Conservation (phyloP, 805 yeast species). For the Candida tibetensis region DNA sequence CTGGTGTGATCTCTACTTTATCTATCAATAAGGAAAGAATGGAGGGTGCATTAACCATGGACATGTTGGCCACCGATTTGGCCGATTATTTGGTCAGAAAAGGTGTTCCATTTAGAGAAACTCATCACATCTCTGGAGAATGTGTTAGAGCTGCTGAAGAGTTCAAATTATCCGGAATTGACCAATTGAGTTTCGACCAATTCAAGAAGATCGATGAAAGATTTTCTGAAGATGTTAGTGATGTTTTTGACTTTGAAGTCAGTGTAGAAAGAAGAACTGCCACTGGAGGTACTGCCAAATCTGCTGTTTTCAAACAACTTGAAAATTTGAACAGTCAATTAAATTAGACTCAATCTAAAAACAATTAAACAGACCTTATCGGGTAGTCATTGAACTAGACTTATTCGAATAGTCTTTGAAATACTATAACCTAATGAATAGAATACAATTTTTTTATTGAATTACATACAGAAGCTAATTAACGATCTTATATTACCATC, state of each 20-base stretch:
- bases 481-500: no score
- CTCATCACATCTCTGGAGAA: slow-evolving; percentile 98
- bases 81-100: slow-evolving; percentile 97
- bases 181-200: slow-evolving; percentile 73
- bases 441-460: no score
- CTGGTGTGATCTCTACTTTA: slow-evolving; percentile 93
- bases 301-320: slow-evolving; percentile 81
- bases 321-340: slow-evolving; percentile 23
- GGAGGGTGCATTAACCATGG: slow-evolving; percentile 92
- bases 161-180: slow-evolving; percentile 74
- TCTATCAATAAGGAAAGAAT: slow-evolving; percentile 68
- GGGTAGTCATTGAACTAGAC: no score
- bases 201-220: slow-evolving; percentile 76
- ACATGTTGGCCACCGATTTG: slow-evolving; percentile 97
- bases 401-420: no score
- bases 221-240: slow-evolving; percentile 75
- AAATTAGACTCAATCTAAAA: no score
- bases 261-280: slow-evolving; percentile 97
- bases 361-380: no score
- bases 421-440: no score
- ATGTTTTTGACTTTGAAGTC: slow-evolving; percentile 86
- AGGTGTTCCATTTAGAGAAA: slow-evolving; percentile 98
- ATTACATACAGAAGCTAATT: no score
- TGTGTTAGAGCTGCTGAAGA: slow-evolving; percentile 93
- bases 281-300: slow-evolving; percentile 94